These are phyloP conservation scores for Piloderma croceum DNA, from an alignment of 768 basidiomycete genomes.

Conservation along the genomic window DNA sequence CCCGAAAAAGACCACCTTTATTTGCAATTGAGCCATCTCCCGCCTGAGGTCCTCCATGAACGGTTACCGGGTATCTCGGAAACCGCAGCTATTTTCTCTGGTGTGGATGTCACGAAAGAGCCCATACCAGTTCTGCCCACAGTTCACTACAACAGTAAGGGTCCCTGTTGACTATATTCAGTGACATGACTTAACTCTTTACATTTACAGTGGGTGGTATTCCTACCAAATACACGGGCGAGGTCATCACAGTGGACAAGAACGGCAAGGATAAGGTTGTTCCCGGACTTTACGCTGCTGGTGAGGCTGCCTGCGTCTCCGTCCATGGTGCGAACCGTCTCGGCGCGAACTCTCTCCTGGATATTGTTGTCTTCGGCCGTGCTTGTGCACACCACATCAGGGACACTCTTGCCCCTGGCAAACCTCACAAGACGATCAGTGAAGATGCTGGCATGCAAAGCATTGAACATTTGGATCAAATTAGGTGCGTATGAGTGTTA, in stretches of 20 bases:
- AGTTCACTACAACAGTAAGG: constrained; percentile 97
- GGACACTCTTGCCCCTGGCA: constrained; percentile 83
- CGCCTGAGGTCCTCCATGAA: constrained; percentile 92
- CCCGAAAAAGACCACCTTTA: constrained; percentile 97
- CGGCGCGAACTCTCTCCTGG: constrained; percentile 96
- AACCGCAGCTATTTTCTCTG: constrained; percentile 97
- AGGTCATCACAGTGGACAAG: constrained; percentile 84
- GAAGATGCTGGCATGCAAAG: constrained; percentile 80
- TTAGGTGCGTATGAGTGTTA: constrained; percentile 48
- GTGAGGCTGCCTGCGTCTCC: constrained; percentile 97
- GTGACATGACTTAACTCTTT: constrained; percentile 9
- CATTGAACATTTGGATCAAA: constrained; percentile 84
- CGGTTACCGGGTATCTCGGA: constrained; percentile 98
- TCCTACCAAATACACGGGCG: constrained; percentile 96
- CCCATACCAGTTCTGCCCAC: constrained; percentile 98
- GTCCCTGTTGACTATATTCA: constrained; percentile 22
- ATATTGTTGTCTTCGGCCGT: constrained; percentile 98
- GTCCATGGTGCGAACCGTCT: constrained; percentile 99
- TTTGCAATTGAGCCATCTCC: constrained; percentile 95
- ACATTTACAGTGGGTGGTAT: constrained; percentile 86
- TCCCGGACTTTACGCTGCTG: constrained; percentile 95
- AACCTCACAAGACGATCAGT: constrained; percentile 83
- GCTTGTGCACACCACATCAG: constrained; percentile 98
- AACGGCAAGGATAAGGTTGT: constrained; percentile 91
- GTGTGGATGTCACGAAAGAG: constrained; percentile 99